Evolutionary conservation across 2,329 filamentous ascomycete genomes (phyloP).

Genomic region (Celoporthe dispersa): DNA sequence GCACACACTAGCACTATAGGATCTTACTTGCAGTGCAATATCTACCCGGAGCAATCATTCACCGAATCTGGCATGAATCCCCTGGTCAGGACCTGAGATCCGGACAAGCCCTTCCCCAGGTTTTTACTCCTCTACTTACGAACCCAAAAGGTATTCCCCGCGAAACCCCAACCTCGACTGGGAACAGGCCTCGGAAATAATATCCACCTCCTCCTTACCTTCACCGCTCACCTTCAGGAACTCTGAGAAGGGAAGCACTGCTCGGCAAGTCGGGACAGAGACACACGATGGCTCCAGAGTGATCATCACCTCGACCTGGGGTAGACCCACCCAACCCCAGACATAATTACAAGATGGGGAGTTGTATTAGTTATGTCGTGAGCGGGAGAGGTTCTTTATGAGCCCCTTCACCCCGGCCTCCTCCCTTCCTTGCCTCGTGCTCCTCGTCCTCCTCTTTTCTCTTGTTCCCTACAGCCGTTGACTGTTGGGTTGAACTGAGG

Average conservation of each 20-base stretch:
- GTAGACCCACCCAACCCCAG: not conserved
- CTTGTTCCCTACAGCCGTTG: not conserved
- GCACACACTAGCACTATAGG: not conserved
- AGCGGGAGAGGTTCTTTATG: not conserved
- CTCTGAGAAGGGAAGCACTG: no score
- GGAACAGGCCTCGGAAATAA: not conserved
- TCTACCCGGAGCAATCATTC: slow-evolving; percentile 1
- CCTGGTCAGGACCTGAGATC: not conserved
- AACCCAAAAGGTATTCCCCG: not conserved
- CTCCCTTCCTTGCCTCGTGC: no score
- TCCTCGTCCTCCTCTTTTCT: not conserved
- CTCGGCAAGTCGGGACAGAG: slow-evolving; percentile 9
- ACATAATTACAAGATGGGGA: slow-evolving; percentile 6
- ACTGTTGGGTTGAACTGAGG: not conserved
- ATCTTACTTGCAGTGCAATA: not conserved
- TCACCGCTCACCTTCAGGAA: not conserved
- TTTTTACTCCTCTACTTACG: not conserved
- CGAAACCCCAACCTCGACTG: slow-evolving; percentile 5
- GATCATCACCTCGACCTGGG: not conserved
- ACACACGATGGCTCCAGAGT: not conserved
- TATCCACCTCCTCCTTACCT: not conserved
- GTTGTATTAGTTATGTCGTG: not conserved
- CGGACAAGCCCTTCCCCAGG: not conserved
- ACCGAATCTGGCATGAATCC: slow-evolving; percentile 6
- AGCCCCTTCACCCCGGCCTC: not conserved